phyloP scores from a whole-genome alignment of 257 asterid genomes.

The Petunia axillaris region DNA sequence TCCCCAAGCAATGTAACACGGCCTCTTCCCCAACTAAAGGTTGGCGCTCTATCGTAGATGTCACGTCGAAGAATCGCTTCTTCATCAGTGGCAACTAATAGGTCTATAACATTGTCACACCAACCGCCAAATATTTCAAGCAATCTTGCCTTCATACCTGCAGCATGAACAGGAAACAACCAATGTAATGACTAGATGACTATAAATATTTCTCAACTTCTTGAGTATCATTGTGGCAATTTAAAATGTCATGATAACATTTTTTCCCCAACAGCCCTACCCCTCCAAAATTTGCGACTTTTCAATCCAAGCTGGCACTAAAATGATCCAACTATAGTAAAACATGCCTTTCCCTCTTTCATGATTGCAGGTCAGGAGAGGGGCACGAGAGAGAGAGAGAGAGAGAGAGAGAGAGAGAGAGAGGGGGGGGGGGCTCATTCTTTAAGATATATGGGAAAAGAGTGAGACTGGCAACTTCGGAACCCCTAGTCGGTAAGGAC shows the following conservation, averaged over 20 bases:
- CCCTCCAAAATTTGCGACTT: background rate
- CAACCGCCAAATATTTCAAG: slow-evolving; percentile 82
- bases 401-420: background rate
- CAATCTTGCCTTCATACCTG: slow-evolving; percentile 86
- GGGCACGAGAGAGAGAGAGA: background rate
- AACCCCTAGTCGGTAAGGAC: background rate
- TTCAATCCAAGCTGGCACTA: background rate
- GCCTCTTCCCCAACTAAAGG: slow-evolving; percentile 89
- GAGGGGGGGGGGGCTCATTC: background rate
- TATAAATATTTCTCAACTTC: background rate
- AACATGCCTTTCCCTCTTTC: background rate
- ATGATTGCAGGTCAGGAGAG: background rate
- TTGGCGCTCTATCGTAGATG: slow-evolving; percentile 81
- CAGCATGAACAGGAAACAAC: slow-evolving; percentile 24
- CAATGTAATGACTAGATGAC: background rate
- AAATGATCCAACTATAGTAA: background rate
- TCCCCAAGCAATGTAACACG: slow-evolving; percentile 96
- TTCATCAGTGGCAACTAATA: slow-evolving; percentile 79
- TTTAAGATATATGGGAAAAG: background rate
- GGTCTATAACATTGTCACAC: slow-evolving; percentile 92
- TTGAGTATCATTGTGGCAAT: slow-evolving; percentile 12
- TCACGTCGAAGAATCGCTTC: slow-evolving; percentile 93
- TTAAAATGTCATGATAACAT: background rate
- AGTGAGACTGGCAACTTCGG: background rate
- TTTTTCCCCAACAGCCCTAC: background rate